A percentile compares a stretch with the other conserved stretches of the same genome.
Evolutionary conservation across 2,329 filamentous ascomycete species (phyloP).

Genomic region (Pseudogymnoascus sp.): DNA sequence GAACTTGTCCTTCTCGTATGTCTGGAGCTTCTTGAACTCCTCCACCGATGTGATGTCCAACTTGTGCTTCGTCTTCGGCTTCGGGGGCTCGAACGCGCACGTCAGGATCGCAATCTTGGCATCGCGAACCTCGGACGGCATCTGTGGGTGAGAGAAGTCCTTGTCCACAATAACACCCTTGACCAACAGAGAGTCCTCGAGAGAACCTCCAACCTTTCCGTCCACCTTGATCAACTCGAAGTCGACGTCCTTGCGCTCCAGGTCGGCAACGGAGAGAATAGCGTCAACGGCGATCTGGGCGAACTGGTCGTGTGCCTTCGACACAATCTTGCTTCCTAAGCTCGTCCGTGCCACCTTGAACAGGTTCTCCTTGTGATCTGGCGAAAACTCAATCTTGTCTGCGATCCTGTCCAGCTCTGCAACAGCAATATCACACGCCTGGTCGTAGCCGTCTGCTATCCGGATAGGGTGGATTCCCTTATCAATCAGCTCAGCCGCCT

Average conservation of each 20-base stretch:
- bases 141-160: conserved; percentile 98
- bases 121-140: conserved; percentile 90
- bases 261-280: conserved; percentile 89
- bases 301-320: conserved; percentile 97
- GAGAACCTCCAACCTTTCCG: conserved; percentile 87
- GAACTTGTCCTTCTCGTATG: conserved; percentile 93
- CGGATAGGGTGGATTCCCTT: conserved; percentile 99
- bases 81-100: conserved; percentile 95
- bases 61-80: conserved; percentile 99
- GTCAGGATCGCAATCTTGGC: conserved; percentile 97
- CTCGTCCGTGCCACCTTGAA: conserved; percentile 93
- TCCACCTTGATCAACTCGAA: conserved; percentile 99
- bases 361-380: conserved; percentile 73
- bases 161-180: conserved; percentile 99
- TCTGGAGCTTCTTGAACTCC: conserved; percentile 96
- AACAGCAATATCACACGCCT: conserved; percentile 94
- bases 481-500: conserved; percentile 95
- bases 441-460: conserved; percentile 96
- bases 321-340: conserved; percentile 97
- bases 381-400: conserved; percentile 80
- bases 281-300: conserved; percentile 95
- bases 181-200: conserved; percentile 90
- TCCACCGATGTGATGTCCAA: conserved; percentile 94
- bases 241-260: conserved; percentile 94
- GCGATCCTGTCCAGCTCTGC: conserved; percentile 88